Evolutionary conservation across 139 green algal genomes (phyloP).

Genomic region (Gonium pectorale): DNA sequence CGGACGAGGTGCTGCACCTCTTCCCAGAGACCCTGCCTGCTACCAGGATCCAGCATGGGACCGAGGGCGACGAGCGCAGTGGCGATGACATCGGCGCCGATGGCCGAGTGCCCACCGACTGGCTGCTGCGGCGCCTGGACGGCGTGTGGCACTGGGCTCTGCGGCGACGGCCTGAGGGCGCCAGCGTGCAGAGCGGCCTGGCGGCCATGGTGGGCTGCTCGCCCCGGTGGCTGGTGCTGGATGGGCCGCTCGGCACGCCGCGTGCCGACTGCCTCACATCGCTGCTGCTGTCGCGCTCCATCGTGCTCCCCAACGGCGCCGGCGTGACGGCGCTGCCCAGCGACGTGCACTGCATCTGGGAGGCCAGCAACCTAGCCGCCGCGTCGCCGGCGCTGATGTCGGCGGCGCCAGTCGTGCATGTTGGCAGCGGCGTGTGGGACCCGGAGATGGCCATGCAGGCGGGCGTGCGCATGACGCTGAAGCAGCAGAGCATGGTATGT

Average conservation of each 20-base stretch:
- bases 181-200: background rate
- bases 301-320: background rate
- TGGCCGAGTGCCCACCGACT: constrained; percentile 6
- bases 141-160: constrained; percentile 25
- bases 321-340: background rate
- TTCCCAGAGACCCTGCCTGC: constrained; percentile 41
- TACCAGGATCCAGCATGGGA: constrained; percentile 10
- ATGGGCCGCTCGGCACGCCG: constrained; percentile 51
- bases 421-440: constrained; percentile 32
- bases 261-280: constrained; percentile 22
- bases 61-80: background rate
- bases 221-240: constrained; percentile 54
- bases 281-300: background rate
- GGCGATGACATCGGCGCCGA: background rate
- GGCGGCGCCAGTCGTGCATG: constrained; percentile 31
- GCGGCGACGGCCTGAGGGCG: constrained; percentile 19
- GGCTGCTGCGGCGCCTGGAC: constrained; percentile 19
- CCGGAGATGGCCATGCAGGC: background rate
- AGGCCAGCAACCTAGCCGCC: constrained; percentile 26
- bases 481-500: constrained; percentile 41
- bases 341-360: constrained; percentile 42
- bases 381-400: constrained; percentile 49
- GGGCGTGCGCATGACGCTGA: constrained; percentile 6
- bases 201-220: background rate
- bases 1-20: constrained; percentile 32